Percentiles rank a stretch among this genome's conserved stretches.
These are phyloP conservation scores for Xylaria nigripes DNA, from an alignment of 495 filamentous ascomycete species.

Conservation along the genomic window DNA sequence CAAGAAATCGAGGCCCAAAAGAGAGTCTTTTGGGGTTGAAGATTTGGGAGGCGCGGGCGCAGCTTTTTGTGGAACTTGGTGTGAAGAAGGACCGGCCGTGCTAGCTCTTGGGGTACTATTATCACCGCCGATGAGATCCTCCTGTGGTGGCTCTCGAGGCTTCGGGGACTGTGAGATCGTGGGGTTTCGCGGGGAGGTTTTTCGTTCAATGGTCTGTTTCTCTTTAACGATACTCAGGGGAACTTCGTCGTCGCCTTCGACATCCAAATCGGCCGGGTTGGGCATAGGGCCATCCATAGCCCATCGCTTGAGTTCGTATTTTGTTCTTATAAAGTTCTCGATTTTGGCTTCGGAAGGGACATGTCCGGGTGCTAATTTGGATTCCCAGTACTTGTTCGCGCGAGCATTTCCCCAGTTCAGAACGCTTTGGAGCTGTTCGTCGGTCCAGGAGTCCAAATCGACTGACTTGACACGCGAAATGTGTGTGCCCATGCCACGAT, in stretches of 20 bases:
- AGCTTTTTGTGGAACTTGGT: slow-evolving; percentile 56
- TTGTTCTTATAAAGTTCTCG: slow-evolving; percentile 97
- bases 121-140: slow-evolving; percentile 44
- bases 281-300: slow-evolving; percentile 95
- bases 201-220: slow-evolving; percentile 45
- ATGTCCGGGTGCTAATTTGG: slow-evolving; percentile 83
- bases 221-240: slow-evolving; percentile 51
- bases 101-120: slow-evolving; percentile 42
- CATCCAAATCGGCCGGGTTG: slow-evolving; percentile 78
- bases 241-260: slow-evolving; percentile 77
- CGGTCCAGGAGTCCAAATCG: slow-evolving; percentile 95
- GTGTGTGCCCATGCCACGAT: slow-evolving; percentile 97
- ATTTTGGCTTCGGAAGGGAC: slow-evolving; percentile 98
- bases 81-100: slow-evolving; percentile 55
- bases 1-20: slow-evolving; percentile 90
- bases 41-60: slow-evolving; percentile 51
- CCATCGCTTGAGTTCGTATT: slow-evolving; percentile 97
- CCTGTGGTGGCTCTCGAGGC: slow-evolving; percentile 33
- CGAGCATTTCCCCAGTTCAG: slow-evolving; percentile 88
- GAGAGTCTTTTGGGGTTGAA: slow-evolving; percentile 63
- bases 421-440: slow-evolving; percentile 90
- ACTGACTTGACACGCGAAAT: slow-evolving; percentile 97
- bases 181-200: slow-evolving; percentile 38
- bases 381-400: slow-evolving; percentile 98
- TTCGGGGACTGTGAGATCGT: slow-evolving; percentile 25